These are phyloP conservation scores for Chaetomium tenue DNA, from an alignment of 495 filamentous ascomycete species.

Conservation along the genomic window DNA sequence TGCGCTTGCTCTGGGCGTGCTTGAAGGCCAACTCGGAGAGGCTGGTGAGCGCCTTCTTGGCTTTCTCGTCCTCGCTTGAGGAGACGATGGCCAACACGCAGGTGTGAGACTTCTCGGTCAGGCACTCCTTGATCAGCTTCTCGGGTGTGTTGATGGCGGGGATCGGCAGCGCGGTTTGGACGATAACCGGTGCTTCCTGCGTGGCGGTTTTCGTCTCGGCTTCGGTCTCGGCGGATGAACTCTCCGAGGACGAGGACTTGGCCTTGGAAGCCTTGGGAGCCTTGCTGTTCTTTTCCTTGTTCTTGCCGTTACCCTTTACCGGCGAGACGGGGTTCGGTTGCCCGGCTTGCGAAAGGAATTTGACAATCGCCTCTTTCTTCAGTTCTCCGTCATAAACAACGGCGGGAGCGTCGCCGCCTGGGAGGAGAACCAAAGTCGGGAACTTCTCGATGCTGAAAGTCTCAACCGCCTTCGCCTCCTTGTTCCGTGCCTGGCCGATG, in stretches of 20 bases:
- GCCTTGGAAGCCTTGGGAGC: constrained; percentile 39
- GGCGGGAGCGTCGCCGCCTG: constrained; percentile 65
- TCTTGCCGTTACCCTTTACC: constrained; percentile 49
- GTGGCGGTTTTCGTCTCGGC: constrained; percentile 39
- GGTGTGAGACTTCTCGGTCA: constrained; percentile 72
- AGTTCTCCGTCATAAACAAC: constrained; percentile 80
- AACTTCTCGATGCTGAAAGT: constrained; percentile 74
- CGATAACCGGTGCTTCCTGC: constrained; percentile 45
- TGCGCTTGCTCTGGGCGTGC: constrained; percentile 57
- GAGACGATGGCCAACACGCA: constrained; percentile 83
- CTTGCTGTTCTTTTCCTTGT: constrained; percentile 43
- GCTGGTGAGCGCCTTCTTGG: constrained; percentile 58
- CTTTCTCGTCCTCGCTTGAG: constrained; percentile 50
- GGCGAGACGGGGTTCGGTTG: constrained; percentile 68
- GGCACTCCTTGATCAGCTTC: constrained; percentile 66
- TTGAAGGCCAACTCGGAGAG: constrained; percentile 76
- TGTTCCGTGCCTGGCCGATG: constrained; percentile 82
- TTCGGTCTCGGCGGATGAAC: constrained; percentile 36
- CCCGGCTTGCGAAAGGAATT: constrained; percentile 78
- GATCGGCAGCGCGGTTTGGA: constrained; percentile 57
- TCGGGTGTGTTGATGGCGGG: constrained; percentile 48
- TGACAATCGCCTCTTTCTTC: constrained; percentile 77
- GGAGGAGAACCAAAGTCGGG: constrained; percentile 78
- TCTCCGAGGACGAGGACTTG: constrained; percentile 43
- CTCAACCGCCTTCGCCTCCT: constrained; percentile 68